Evolutionary conservation across 805 yeast genomes (phyloP).

Genomic region (Starmerella powellii): DNA sequence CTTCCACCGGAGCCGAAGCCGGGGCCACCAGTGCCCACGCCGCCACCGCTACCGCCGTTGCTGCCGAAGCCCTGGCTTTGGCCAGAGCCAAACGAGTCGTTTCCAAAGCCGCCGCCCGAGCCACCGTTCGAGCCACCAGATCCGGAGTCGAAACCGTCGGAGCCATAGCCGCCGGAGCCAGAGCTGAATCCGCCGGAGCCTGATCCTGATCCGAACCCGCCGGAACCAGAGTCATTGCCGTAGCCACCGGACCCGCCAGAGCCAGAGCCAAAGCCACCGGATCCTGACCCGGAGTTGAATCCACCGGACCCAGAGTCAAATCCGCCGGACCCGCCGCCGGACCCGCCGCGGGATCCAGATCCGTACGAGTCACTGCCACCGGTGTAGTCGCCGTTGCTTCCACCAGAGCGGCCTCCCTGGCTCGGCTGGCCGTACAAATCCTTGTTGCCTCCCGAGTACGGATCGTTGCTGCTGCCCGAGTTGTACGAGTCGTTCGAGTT

Average conservation of each 20-base stretch:
- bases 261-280: slow-evolving; percentile 1
- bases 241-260: slow-evolving; percentile 3
- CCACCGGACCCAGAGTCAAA: too few relatives aligned
- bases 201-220: too few relatives aligned
- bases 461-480: slow-evolving; percentile 1
- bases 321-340: neutral
- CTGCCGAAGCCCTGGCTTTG: neutral
- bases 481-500: neutral
- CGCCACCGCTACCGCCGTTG: neutral
- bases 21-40: neutral
- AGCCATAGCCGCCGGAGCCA: slow-evolving; percentile 1
- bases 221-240: too few relatives aligned
- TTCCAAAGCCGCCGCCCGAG: slow-evolving; percentile 5
- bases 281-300: too few relatives aligned
- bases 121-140: slow-evolving; percentile 4
- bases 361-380: neutral
- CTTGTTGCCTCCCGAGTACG: neutral
- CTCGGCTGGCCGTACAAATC: too few relatives aligned
- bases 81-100: slow-evolving; percentile 4
- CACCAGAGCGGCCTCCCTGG: neutral
- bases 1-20: too few relatives aligned
- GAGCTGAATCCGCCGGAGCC: too few relatives aligned
- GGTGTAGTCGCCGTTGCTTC: neutral
- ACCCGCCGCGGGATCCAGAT: neutral
- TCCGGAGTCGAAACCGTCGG: slow-evolving; percentile 1